Percentiles rank a stretch among this genome's conserved stretches.
phyloP scores from a whole-genome alignment of 2,329 filamentous ascomycete species.

The Aphanocladium album region DNA sequence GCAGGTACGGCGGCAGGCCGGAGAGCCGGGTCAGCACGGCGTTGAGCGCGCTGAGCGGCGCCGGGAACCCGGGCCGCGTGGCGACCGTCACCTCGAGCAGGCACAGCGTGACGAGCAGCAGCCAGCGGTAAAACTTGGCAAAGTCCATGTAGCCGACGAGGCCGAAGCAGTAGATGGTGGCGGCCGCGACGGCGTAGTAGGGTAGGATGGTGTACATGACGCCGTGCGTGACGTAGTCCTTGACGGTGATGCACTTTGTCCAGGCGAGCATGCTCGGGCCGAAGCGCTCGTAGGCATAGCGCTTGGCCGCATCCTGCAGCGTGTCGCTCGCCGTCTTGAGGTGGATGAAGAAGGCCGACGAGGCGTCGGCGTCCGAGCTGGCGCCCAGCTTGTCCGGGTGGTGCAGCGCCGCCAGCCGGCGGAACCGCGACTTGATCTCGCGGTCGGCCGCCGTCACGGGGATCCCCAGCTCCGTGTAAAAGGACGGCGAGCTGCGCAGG shows the following conservation, averaged over 20 bases:
- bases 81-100: slow-evolving; percentile 53
- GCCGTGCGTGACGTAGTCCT: slow-evolving; percentile 68
- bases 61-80: slow-evolving; percentile 49
- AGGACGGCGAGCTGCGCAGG: slow-evolving; percentile 65
- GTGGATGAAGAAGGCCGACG: slow-evolving; percentile 62
- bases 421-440: slow-evolving; percentile 78
- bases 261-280: slow-evolving; percentile 66
- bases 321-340: slow-evolving; percentile 81
- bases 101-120: slow-evolving; percentile 48
- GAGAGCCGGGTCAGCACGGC: slow-evolving; percentile 32
- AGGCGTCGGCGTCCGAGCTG: slow-evolving; percentile 26
- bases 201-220: slow-evolving; percentile 51
- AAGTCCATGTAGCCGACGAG: slow-evolving; percentile 63
- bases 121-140: slow-evolving; percentile 62
- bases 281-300: slow-evolving; percentile 88
- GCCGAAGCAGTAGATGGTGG: slow-evolving; percentile 56
- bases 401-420: slow-evolving; percentile 63
- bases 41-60: slow-evolving; percentile 42
- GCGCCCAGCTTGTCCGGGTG: slow-evolving; percentile 75
- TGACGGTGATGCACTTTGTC: slow-evolving; percentile 60
- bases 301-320: slow-evolving; percentile 66
- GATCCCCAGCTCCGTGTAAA: slow-evolving; percentile 73
- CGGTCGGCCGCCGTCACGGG: slow-evolving; percentile 63
- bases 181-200: slow-evolving; percentile 56
- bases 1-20: slow-evolving; percentile 61